phyloP scores from a whole-genome alignment of 805 yeast species.

The Helenozyma baotianmanensis region DNA sequence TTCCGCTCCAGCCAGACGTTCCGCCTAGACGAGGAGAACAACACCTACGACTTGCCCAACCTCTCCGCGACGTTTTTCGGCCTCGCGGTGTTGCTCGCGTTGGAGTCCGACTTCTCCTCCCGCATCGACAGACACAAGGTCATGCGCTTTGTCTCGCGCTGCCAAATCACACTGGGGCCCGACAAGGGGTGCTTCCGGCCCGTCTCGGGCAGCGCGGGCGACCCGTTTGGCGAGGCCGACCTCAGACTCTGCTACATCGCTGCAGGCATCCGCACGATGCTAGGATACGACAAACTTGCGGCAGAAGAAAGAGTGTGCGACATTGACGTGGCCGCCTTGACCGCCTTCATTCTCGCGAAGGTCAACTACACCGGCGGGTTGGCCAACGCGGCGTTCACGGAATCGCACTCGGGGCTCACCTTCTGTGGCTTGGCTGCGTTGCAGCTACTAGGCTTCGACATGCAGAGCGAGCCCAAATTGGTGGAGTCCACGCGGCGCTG shows the following conservation, averaged over 20 bases:
- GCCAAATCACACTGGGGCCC: slow-evolving; percentile 46
- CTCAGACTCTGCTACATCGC: slow-evolving; percentile 75
- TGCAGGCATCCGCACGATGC: slow-evolving; percentile 50
- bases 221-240: slow-evolving; percentile 62
- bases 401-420: slow-evolving; percentile 83
- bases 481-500: slow-evolving; percentile 44
- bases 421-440: slow-evolving; percentile 76
- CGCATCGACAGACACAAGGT: slow-evolving; percentile 41
- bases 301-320: slow-evolving; percentile 23
- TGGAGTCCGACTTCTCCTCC: slow-evolving; percentile 39
- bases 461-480: slow-evolving; percentile 6
- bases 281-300: slow-evolving; percentile 34
- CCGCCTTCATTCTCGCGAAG: slow-evolving; percentile 26
- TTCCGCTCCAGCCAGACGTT: slow-evolving; percentile 59
- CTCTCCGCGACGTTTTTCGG: slow-evolving; percentile 78
- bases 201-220: slow-evolving; percentile 19
- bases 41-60: slow-evolving; percentile 54
- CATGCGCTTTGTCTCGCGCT: slow-evolving; percentile 49
- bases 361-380: slow-evolving; percentile 64
- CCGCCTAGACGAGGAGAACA: slow-evolving; percentile 15
- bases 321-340: slow-evolving; percentile 40
- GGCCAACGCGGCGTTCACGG: slow-evolving; percentile 48
- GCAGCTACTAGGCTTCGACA: slow-evolving; percentile 28
- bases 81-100: slow-evolving; percentile 49
- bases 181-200: slow-evolving; percentile 33